Evolutionary conservation across 768 basidiomycete genomes (phyloP), one percentile per base, ranked within the genome.

Genomic region (Dioszegia hungarica): DNA sequence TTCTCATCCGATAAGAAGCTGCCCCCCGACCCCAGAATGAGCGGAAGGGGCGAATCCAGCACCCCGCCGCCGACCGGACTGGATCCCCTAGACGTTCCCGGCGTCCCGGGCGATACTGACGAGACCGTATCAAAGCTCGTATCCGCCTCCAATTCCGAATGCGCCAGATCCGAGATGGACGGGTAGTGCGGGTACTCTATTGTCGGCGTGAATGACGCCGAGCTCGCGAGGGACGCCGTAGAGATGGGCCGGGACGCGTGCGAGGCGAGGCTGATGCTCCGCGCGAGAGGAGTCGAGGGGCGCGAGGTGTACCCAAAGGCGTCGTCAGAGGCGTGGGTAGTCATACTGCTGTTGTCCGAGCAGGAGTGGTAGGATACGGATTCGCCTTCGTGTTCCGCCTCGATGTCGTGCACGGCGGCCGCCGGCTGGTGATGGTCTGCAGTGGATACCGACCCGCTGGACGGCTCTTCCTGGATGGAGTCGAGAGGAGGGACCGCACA

Each of bases 281-380:
- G 24, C n/a, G n/a, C n/a, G n/a, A n/a, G n/a, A n/a, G n/a, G n/a
- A n/a, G 34, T 12, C 15, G 34, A 5, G 6, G 36, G 36, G 5
- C 36, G 9, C 12, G 49, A 38, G 24, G 49, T 28, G 25, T 37
- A 38, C 17, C 34, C 49, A 17, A 51, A 51, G n/a, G 36, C 36
- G 27, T 51, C 49, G 28, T 51, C 49, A 27, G 49, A 51, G 11
- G 49, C 49, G 49, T 51, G 49, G 4, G 49, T 51, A 15, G 49
- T 51, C 49, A 51, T 51, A 33, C 49, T 51, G 37, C 49, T 51
- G n/a, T 51, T 51, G 22, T 51, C 49, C 24, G 49, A 51, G 25
- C 49, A 51, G 25, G 19, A 22, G 36, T 51, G 34, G 25, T 51
- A 51, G 4, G 49, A 51, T 17, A 8, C 22, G 2, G 49, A 51